Conservation (phyloP, 1,284 basidiomycete species). For the Cystobasidiaceae sp. region DNA sequence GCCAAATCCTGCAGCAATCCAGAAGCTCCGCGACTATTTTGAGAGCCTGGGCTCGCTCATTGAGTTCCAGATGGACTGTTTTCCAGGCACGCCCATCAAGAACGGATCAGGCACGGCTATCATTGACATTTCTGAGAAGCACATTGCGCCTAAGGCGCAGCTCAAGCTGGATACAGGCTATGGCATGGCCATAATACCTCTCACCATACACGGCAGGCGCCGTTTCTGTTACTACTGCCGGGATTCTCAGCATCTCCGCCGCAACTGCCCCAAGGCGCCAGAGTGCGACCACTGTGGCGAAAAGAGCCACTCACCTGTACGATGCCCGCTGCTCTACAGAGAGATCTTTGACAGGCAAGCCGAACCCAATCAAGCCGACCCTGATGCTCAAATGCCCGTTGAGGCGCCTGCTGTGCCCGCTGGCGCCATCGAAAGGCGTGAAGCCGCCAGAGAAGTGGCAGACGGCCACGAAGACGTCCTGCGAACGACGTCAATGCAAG, state of each 20-base stretch:
- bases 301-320: neutral
- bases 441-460: neutral
- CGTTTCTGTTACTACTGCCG: constrained; percentile 17
- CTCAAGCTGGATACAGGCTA: neutral
- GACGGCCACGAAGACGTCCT: neutral
- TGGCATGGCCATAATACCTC: neutral
- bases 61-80: neutral
- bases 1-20: neutral
- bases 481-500: neutral
- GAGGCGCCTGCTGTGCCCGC: neutral
- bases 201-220: neutral
- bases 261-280: neutral
- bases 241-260: neutral
- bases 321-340: neutral
- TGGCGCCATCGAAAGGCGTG: neutral
- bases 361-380: neutral
- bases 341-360: neutral
- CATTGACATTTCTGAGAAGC: constrained; percentile 2
- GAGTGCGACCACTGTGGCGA: neutral
- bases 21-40: neutral
- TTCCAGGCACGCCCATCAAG: neutral
- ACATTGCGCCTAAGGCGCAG: neutral
- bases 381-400: neutral
- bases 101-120: neutral
- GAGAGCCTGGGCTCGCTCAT: neutral